Evolutionary conservation across 805 yeast genomes (phyloP).

Genomic region (Wickerhamomyces chaumierensis): DNA sequence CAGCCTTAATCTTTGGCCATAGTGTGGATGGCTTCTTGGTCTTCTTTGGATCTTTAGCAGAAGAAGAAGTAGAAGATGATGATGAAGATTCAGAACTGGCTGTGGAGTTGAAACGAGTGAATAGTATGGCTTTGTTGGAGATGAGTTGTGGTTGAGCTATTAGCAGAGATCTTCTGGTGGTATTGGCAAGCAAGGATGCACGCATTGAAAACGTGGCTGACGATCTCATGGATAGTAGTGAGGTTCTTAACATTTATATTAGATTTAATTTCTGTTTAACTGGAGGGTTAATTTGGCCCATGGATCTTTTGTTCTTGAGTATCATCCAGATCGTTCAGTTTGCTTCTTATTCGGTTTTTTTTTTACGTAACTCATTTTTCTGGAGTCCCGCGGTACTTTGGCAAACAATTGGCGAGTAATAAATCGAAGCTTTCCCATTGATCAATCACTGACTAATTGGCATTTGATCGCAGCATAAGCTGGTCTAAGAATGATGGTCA

Average conservation of each 20-base stretch:
- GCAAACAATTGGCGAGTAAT: no score
- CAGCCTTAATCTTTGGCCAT: slow-evolving; percentile 38
- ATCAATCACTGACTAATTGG: no score
- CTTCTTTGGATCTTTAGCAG: slow-evolving; percentile 3
- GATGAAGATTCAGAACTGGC: slow-evolving; percentile 3
- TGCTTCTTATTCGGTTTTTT: no score
- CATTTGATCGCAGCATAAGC: no score
- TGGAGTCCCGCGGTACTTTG: no score
- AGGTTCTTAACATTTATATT: neutral
- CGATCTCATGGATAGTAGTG: neutral
- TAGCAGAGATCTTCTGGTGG: neutral
- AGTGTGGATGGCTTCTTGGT: slow-evolving; percentile 24
- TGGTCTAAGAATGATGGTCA: no score
- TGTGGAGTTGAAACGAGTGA: slow-evolving; percentile 1
- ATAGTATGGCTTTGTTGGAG: neutral
- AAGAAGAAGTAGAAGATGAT: slow-evolving; percentile 1
- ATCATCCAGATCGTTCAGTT: no score
- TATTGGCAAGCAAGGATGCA: neutral
- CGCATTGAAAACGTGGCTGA: neutral
- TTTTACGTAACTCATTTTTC: no score
- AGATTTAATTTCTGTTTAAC: no score
- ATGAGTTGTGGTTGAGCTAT: neutral
- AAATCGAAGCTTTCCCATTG: no score
- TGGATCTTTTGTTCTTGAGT: no score
- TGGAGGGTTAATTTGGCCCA: no score